phyloP scores from a whole-genome alignment of 2,329 filamentous ascomycete genomes.

The Penicillium sp. region DNA sequence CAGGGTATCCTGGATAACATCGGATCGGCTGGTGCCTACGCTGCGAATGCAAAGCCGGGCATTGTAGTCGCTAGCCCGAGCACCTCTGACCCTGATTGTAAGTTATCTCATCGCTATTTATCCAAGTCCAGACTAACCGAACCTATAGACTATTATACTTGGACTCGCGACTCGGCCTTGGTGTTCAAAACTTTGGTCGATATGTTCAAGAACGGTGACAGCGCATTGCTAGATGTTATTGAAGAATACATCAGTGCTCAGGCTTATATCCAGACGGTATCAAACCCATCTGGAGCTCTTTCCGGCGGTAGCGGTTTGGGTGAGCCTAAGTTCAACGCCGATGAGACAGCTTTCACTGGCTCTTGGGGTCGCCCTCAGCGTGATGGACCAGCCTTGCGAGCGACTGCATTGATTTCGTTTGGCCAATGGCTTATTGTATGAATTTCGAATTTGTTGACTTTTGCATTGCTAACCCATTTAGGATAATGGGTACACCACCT shows the following conservation, averaged over 20 bases:
- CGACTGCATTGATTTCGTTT: constrained; percentile 70
- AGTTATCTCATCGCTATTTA: background rate
- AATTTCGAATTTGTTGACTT: background rate
- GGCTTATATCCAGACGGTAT: constrained; percentile 64
- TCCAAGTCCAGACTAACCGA: background rate
- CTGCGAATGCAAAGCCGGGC: constrained; percentile 50
- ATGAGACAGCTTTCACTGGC: constrained; percentile 61
- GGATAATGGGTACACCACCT: constrained; percentile 56
- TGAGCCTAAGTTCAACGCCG: constrained; percentile 71
- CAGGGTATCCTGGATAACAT: constrained; percentile 57
- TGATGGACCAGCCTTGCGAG: constrained; percentile 75
- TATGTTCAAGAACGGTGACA: constrained; percentile 62
- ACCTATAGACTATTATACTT: constrained; percentile 71
- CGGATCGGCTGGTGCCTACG: constrained; percentile 52
- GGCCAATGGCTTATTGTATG: constrained; percentile 65
- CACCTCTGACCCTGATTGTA: constrained; percentile 55
- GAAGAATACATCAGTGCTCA: constrained; percentile 68
- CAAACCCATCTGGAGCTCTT: constrained; percentile 66
- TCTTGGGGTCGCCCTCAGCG: constrained; percentile 76
- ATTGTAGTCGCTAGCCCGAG: constrained; percentile 58
- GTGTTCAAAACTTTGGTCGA: constrained; percentile 69
- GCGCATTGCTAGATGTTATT: constrained; percentile 59
- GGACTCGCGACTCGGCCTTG: constrained; percentile 73
- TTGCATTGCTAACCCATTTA: constrained; percentile 11
- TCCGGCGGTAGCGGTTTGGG: constrained; percentile 55